Evolutionary conservation across 495 filamentous ascomycete genomes (phyloP).

Genomic region (Tuber umbilicatum): DNA sequence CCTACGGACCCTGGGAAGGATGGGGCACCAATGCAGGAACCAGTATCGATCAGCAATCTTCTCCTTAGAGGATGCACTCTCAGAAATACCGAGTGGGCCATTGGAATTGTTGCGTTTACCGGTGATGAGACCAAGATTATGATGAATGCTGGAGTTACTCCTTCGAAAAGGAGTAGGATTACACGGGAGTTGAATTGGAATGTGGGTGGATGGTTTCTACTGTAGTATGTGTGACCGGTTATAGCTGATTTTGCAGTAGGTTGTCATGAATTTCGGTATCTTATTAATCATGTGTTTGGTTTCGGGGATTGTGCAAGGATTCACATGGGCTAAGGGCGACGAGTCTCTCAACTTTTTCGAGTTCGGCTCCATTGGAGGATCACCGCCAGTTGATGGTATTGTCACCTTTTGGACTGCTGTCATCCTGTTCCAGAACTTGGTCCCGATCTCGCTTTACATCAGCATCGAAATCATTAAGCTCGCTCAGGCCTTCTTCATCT

Average conservation of each 20-base stretch:
- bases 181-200: conserved; percentile 93
- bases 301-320: conserved; percentile 74
- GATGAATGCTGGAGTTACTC: conserved; percentile 97
- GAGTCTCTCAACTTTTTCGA: conserved; percentile 80
- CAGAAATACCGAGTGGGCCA: conserved; percentile 92
- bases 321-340: conserved; percentile 66
- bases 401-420: conserved; percentile 93
- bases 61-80: conserved; percentile 88
- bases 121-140: conserved; percentile 98
- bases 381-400: conserved; percentile 72
- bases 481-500: conserved; percentile 92
- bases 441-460: conserved; percentile 97
- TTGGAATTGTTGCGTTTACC: conserved; percentile 94
- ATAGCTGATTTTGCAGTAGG: conserved; percentile 27
- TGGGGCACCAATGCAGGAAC: conserved; percentile 75
- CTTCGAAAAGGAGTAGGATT: conserved; percentile 85
- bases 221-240: neutral
- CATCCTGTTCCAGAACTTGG: conserved; percentile 96
- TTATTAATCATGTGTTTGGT: conserved; percentile 86
- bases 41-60: conserved; percentile 89
- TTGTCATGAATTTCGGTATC: conserved; percentile 86
- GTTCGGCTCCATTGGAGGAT: conserved; percentile 73
- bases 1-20: conserved; percentile 54
- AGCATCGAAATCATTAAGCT: conserved; percentile 93
- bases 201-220: conserved; percentile 47